Percentiles rank a stretch among this genome's conserved stretches.
Conservation (phyloP, 371 early-diverging fungal genomes). For the Entomophthora muscae region DNA sequence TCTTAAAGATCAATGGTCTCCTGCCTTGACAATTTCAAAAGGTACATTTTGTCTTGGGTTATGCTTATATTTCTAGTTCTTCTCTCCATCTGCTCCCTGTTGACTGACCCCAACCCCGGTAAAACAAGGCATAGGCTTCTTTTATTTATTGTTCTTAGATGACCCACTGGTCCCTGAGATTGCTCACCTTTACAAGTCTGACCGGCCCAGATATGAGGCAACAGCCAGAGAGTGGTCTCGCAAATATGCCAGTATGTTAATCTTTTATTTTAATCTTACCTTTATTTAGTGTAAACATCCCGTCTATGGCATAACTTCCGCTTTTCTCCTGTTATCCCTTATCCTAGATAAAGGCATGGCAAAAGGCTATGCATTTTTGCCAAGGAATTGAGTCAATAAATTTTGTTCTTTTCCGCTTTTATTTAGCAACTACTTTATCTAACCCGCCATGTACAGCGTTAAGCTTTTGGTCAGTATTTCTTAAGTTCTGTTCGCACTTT, state of each 20-base stretch:
- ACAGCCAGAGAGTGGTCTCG: constrained; percentile 82
- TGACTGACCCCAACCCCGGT: constrained; percentile 86
- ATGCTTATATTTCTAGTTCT: constrained; percentile 27
- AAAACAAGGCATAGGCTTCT: constrained; percentile 10
- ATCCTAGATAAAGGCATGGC: not conserved
- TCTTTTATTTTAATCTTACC: not conserved
- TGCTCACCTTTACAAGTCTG: constrained; percentile 74
- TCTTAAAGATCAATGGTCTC: constrained; percentile 89
- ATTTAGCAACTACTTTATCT: too few relatives aligned
- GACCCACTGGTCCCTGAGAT: constrained; percentile 87
- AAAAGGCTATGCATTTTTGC: too few relatives aligned
- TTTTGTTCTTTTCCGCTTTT: too few relatives aligned
- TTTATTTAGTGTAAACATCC: not conserved
- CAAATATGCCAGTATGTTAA: constrained; percentile 14
- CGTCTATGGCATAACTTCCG: not conserved
- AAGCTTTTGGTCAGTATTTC: too few relatives aligned
- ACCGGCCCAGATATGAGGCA: constrained; percentile 73
- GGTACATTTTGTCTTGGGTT: constrained; percentile 6
- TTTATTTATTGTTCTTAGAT: constrained; percentile 22
- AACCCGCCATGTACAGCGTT: too few relatives aligned
- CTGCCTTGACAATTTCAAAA: constrained; percentile 83
- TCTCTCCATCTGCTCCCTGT: constrained; percentile 67
- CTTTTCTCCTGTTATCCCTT: not conserved
- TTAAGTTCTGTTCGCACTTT: too few relatives aligned
- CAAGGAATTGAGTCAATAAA: too few relatives aligned